Evolutionary conservation across 768 basidiomycete species (phyloP), one percentile per base, ranked within the genome.

Genomic region (Termitomyces sp.): DNA sequence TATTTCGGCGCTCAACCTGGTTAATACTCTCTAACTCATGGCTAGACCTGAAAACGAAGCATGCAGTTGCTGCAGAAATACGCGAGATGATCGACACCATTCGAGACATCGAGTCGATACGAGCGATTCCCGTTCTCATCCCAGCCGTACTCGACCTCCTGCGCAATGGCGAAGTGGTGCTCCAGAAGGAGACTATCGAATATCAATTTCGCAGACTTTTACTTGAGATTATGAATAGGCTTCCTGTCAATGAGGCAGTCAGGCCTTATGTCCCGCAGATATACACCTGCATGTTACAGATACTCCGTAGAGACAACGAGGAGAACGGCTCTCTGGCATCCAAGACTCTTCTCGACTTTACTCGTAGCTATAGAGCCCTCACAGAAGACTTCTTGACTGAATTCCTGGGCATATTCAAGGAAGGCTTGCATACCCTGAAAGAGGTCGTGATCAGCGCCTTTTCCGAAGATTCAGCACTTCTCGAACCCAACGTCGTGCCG

Each of bases 261-360:
- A 82, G 89, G 42, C 78, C 81, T 53, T 87, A 90, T 61, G 79
- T 84, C 18, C 73, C 79, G 14, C 69, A 80, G 2, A 81, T 98
- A 46, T 89, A 90, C 69, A 79, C 78, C 55, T 86, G 92, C 53
- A 86, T 97, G 85, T 79, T 98, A 38, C 80, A 92, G 61, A 77
- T 94, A 53, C 79, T 98, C 32, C 86, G 89, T 26, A 76, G 83
- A 63, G 97, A 99, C 75, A 98, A 97, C 69, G 97, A 99, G 73
- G 97, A 99, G 69, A 95, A 94, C 66, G 97, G 92, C 2, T 80
- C 88, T 33, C 80, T 86, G 2, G 90, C 88, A 56, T 92, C 94
- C 80, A 98, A 98, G 74, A 89, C 87, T 56, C 79, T 97, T 66
- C 87, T 93, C 58, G 96, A 99, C 73, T 79, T 94, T 22, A 83